Base-by-base conservation (phyloP, 2,329 filamentous ascomycete genomes). In the Boeremia exigua region DNA sequence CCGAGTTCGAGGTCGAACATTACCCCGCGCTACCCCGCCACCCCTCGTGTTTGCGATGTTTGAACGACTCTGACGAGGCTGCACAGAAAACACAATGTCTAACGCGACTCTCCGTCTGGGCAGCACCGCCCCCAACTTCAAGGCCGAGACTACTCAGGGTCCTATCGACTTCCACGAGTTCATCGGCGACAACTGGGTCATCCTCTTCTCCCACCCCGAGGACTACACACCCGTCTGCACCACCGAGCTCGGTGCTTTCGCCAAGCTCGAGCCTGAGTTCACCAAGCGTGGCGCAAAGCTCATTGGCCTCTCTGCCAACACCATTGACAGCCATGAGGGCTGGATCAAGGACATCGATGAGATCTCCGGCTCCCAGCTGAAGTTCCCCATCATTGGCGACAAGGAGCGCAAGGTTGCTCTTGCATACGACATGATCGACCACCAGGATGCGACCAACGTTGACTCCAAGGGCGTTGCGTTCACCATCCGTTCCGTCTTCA, bases 131-230 rank as follows among this genome's bases (percentile, higher is more conserved):
- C 87, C 87, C 66, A 85, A 90, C 80, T 89, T 90, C 81, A 77
- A 87, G 67, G 86, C 87, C 59, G 82, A 88, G 69, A 88, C 87
- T 66, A 89, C 87, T 62, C 73, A 80, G 60, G 87, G 87, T 55
- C 80, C 81, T 50, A 88, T 89, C 73, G 82, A 88, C 77, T 90
- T 90, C 81, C 87, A 90, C 79, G 80, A 88, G 66, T 90, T 85
- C 80, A 88, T 89, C 64, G 87, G 86, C 68, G 81, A 88, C 79
- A 86, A 82, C 66, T 90, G 87, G 86, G 84, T 87, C 58, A 81
- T 90, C 60, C 82, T 90, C 64, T 90, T 90, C 82, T 89, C 86
- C 39, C 87, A 90, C 78, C 87, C 87, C 38, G 87, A 82, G 66
- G 80, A 82, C 73, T 84, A 82, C 77, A 85, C 82, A 7, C 82